phyloP scores from a whole-genome alignment of 306 rosid genomes.

The Betula pendula region DNA sequence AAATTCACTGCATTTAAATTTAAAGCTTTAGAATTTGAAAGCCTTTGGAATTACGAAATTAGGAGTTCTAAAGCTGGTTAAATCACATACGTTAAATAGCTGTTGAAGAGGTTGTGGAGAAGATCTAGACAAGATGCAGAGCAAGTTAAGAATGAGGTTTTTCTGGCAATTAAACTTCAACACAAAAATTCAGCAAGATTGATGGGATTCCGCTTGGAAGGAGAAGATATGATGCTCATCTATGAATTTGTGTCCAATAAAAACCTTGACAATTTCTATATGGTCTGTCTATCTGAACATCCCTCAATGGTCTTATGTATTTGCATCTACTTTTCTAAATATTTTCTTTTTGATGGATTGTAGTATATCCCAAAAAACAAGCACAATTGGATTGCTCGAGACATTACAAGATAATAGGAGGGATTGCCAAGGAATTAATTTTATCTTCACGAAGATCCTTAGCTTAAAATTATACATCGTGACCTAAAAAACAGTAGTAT shows the following conservation, averaged over 20 bases:
- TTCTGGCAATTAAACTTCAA: constrained; percentile 23
- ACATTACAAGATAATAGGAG: constrained; percentile 36
- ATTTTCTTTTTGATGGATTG: no score
- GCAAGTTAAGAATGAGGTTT: constrained; percentile 29
- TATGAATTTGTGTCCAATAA: constrained; percentile 31
- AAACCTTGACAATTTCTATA: constrained; percentile 31
- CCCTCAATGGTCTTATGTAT: no score
- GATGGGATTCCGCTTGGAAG: constrained; percentile 21
- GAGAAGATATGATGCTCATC: constrained; percentile 24
- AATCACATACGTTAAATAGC: constrained; percentile 9
- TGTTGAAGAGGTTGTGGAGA: constrained; percentile 18
- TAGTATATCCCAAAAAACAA: constrained; percentile 26
- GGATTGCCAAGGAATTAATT: constrained; percentile 33
- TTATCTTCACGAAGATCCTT: constrained; percentile 47
- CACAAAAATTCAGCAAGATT: constrained; percentile 25
- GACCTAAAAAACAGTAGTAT: constrained; percentile 46
- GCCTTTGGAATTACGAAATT: neutral
- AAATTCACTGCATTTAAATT: neutral
- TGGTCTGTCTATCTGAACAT: constrained; percentile 20
- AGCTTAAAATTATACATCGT: constrained; percentile 35
- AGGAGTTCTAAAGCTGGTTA: neutral
- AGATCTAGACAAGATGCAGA: neutral
- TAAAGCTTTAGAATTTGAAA: neutral
- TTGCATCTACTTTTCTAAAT: neutral
- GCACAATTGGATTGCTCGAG: constrained; percentile 37